phyloP scores from a whole-genome alignment of 257 asterid genomes.

The Solanum infundibuliforme region DNA sequence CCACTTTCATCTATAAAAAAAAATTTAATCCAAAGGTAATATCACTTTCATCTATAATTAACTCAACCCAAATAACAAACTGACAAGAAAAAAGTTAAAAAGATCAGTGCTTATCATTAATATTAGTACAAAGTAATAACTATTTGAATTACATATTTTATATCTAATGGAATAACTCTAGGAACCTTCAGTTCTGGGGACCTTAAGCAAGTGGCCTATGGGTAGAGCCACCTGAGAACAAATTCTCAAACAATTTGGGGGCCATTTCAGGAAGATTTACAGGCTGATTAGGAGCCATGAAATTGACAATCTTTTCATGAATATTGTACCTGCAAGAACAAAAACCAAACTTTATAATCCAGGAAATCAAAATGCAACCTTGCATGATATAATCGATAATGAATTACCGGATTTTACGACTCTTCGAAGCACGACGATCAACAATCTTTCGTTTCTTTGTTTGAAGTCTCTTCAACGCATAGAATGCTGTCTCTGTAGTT shows the following conservation, averaged over 20 bases:
- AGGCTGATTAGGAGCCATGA: constrained; percentile 74
- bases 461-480: constrained; percentile 66
- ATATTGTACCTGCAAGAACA: constrained; percentile 59
- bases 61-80: not conserved
- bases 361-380: not conserved
- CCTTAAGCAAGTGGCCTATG: not conserved
- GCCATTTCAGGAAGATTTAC: constrained; percentile 50
- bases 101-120: not conserved
- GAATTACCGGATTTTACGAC: constrained; percentile 81
- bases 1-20: not conserved
- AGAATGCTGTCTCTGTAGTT: constrained; percentile 61
- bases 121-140: not conserved
- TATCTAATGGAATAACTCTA: not conserved
- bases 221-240: constrained; percentile 25
- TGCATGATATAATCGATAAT: not conserved
- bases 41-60: not conserved
- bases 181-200: not conserved
- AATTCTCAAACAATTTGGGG: constrained; percentile 39
- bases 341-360: not conserved
- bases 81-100: not conserved
- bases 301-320: constrained; percentile 85
- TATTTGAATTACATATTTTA: not conserved
- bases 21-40: not conserved
- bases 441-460: constrained; percentile 85
- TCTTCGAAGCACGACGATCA: constrained; percentile 90